phyloP scores from a whole-genome alignment of 2,329 filamentous ascomycete species.

The Colletotrichum siamense region DNA sequence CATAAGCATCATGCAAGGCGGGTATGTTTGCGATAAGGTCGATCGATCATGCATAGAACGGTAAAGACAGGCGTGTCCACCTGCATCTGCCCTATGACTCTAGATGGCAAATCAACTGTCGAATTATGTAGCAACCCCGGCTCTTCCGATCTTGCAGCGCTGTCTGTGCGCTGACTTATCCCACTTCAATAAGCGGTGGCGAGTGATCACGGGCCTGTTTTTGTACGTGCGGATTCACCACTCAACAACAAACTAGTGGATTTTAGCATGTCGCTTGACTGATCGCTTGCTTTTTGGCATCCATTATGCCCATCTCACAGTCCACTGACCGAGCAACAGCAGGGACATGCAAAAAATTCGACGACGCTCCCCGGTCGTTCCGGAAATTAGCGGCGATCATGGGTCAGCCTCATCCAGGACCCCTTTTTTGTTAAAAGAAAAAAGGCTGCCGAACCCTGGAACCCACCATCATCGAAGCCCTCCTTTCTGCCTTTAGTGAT shows the following conservation, averaged over 20 bases:
- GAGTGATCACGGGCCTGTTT: constrained; percentile 4
- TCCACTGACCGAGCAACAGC: background rate
- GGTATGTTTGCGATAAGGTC: background rate
- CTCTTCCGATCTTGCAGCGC: background rate
- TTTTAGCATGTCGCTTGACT: background rate
- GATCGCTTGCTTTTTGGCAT: background rate
- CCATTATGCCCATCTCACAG: background rate
- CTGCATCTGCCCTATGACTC: background rate
- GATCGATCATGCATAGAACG: background rate
- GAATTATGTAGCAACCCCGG: background rate
- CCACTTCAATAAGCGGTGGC: background rate
- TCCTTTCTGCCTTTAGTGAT: background rate
- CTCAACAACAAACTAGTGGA: background rate
- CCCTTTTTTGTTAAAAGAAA: background rate
- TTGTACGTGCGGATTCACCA: background rate
- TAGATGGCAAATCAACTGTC: background rate
- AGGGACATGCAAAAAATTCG: background rate
- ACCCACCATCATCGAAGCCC: background rate
- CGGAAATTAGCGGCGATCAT: constrained; percentile 9
- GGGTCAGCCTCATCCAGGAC: constrained; percentile 4
- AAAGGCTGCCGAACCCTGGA: background rate
- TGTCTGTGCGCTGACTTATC: constrained; percentile 3
- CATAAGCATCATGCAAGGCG: background rate
- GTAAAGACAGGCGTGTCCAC: background rate
- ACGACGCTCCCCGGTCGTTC: constrained; percentile 9